These are phyloP conservation scores for Boletus barrowsii DNA, from an alignment of 768 basidiomycete species.

Conservation along the genomic window DNA sequence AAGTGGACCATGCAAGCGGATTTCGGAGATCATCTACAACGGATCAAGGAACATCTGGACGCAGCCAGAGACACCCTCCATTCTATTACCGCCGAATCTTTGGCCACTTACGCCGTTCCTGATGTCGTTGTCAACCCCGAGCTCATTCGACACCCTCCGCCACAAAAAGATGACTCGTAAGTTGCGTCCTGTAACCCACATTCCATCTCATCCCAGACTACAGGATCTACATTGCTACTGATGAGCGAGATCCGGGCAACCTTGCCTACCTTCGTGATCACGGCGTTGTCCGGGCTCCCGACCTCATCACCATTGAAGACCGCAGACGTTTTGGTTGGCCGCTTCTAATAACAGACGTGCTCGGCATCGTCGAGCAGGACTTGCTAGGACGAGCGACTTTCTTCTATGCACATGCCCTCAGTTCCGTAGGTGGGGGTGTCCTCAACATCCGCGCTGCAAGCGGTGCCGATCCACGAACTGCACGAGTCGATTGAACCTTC, in stretches of 20 bases:
- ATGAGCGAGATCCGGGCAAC: slow-evolving; percentile 39
- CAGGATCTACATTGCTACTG: slow-evolving; percentile 38
- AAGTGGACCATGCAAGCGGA: slow-evolving; percentile 37
- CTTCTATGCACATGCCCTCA: slow-evolving; percentile 44
- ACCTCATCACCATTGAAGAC: slow-evolving; percentile 43
- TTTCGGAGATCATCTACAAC: slow-evolving; percentile 35
- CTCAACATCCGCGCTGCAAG: slow-evolving; percentile 39
- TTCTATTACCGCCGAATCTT: slow-evolving; percentile 15
- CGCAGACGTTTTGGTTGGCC: slow-evolving; percentile 42
- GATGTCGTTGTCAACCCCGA: slow-evolving; percentile 14
- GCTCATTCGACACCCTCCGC: slow-evolving; percentile 15
- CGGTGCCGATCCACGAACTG: slow-evolving; percentile 40
- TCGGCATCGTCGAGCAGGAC: slow-evolving; percentile 43
- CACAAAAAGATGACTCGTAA: slow-evolving; percentile 22
- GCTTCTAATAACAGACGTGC: slow-evolving; percentile 41
- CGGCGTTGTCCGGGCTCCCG: slow-evolving; percentile 38
- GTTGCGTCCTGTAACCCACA: neutral
- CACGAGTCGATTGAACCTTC: slow-evolving; percentile 32
- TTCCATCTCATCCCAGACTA: slow-evolving; percentile 4
- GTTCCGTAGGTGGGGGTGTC: slow-evolving; percentile 41
- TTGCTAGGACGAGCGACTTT: slow-evolving; percentile 35
- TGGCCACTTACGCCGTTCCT: slow-evolving; percentile 23
- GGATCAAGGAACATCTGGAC: slow-evolving; percentile 29
- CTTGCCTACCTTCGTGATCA: slow-evolving; percentile 33
- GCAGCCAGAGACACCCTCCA: slow-evolving; percentile 18